Evolutionary conservation across 306 rosid genomes (phyloP).

Genomic region (Rosa chinensis): DNA sequence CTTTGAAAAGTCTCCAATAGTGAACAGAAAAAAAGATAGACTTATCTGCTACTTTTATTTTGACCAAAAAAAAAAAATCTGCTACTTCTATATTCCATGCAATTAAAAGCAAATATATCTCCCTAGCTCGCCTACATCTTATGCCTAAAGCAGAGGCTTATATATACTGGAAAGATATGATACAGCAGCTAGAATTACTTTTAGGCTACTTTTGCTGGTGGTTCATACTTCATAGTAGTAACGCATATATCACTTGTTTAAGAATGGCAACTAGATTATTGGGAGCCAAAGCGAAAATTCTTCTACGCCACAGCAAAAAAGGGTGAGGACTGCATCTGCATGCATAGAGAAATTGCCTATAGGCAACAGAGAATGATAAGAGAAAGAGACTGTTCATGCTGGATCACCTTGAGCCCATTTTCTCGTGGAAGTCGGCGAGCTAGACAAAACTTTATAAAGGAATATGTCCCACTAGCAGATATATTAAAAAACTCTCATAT

Average conservation of each 20-base stretch:
- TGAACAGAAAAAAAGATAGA: not conserved
- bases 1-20: not conserved
- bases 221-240: too few relatives aligned
- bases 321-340: not conserved
- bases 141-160: too few relatives aligned
- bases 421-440: not conserved
- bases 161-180: too few relatives aligned
- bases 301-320: not conserved
- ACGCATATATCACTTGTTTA: too few relatives aligned
- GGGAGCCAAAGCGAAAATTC: too few relatives aligned
- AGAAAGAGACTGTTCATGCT: not conserved
- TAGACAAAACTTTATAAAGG: not conserved
- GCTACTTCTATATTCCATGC: not conserved
- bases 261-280: too few relatives aligned
- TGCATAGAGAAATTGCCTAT: not conserved
- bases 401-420: not conserved
- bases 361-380: too few relatives aligned
- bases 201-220: too few relatives aligned
- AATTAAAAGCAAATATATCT: too few relatives aligned
- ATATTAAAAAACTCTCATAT: too few relatives aligned
- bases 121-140: too few relatives aligned
- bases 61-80: not conserved
- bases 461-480: not conserved
- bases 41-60: not conserved
- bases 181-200: too few relatives aligned